Percentiles rank a stretch among this genome's conserved stretches.
Evolutionary conservation across 805 yeast species (phyloP).

Genomic region (Blastobotrys parvus): DNA sequence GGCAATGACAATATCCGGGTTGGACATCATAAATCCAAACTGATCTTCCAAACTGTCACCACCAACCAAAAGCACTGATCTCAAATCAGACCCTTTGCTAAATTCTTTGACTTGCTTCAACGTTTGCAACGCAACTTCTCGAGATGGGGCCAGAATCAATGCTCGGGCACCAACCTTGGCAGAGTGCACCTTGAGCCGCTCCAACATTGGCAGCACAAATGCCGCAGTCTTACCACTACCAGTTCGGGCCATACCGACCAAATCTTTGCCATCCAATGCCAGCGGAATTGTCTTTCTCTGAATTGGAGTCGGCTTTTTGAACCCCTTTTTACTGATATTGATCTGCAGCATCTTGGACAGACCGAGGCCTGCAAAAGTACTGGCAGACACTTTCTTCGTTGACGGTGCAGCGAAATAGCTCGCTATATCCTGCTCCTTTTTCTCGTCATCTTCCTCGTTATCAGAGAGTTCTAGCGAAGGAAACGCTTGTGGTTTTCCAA

Average conservation of each 20-base stretch:
- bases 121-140: conserved; percentile 95
- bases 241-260: conserved; percentile 99
- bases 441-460: conserved; percentile 28
- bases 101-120: conserved; percentile 83
- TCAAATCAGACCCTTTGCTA: conserved; percentile 70
- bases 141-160: conserved; percentile 81
- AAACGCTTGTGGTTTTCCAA: conserved; percentile 16
- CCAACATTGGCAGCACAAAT: conserved; percentile 82
- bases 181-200: conserved; percentile 71
- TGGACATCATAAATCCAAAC: conserved; percentile 82
- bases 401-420: conserved; percentile 2
- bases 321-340: conserved; percentile 78
- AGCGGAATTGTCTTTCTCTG: conserved; percentile 93
- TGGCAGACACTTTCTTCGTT: conserved; percentile 32
- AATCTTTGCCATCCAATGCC: conserved; percentile 79
- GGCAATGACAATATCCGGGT: conserved; percentile 92
- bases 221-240: conserved; percentile 99
- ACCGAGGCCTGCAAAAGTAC: conserved; percentile 87
- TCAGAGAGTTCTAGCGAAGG: conserved; percentile 40
- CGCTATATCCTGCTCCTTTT: conserved; percentile 3
- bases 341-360: conserved; percentile 60
- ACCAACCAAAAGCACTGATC: conserved; percentile 80
- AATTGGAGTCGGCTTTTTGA: conserved; percentile 93
- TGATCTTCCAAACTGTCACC: conserved; percentile 99
- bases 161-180: conserved; percentile 88